phyloP scores from a whole-genome alignment of 257 asterid genomes.

The Solanum rostratum region DNA sequence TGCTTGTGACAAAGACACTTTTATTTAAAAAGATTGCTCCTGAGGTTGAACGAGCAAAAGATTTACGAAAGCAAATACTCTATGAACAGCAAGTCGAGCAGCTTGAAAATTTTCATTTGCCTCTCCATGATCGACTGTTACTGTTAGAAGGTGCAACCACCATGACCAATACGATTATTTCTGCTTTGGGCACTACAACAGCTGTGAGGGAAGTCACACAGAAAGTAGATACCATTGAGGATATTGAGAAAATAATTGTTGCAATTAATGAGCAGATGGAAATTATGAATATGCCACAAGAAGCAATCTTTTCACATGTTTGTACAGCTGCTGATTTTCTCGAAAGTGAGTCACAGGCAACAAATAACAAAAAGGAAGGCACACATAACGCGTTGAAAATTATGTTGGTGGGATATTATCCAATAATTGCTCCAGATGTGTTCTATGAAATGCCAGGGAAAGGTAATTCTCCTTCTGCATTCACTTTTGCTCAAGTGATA shows the following conservation, averaged over 20 bases:
- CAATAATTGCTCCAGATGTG: slow-evolving; percentile 73
- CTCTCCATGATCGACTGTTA: neutral
- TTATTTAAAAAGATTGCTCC: neutral
- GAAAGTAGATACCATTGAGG: neutral
- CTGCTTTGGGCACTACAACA: neutral
- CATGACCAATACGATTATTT: neutral
- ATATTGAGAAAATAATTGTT: neutral
- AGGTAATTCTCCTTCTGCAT: slow-evolving; percentile 65
- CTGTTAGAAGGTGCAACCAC: neutral
- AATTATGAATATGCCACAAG: neutral
- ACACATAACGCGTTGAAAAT: slow-evolving; percentile 29
- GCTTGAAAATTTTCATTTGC: neutral
- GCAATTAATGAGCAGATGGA: neutral
- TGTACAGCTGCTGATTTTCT: neutral
- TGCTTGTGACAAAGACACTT: neutral
- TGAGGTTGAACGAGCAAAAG: neutral
- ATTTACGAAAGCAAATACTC: neutral
- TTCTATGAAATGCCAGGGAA: slow-evolving; percentile 71
- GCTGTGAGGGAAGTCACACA: neutral
- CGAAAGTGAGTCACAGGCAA: neutral
- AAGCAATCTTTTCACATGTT: neutral
- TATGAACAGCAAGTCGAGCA: neutral
- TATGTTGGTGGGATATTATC: slow-evolving; percentile 58
- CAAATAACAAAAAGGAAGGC: neutral
- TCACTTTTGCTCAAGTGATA: slow-evolving; percentile 60